Base-by-base conservation (phyloP, 176 grass and related monocot species). In the Typha latifolia region DNA sequence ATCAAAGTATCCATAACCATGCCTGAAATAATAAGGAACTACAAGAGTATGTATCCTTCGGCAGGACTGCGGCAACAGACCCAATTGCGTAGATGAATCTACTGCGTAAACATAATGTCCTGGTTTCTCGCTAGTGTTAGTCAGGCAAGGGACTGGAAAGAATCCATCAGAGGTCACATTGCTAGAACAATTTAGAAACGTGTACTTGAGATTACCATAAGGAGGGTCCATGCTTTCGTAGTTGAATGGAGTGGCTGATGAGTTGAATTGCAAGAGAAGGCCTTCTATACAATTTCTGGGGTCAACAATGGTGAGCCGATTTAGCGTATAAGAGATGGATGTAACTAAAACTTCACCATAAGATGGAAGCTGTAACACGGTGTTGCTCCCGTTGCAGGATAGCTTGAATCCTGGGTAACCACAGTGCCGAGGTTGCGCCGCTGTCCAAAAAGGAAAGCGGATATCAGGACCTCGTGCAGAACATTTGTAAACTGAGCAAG, bases 351-450 rank as follows among this genome's bases (percentile, higher is more conserved):
- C 26, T 12, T 29, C 20, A 32, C 52, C 26, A 18, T 14, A 19
- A 50, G 1, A 57, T 34, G 29, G 68, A 31, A 59, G 68, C 1
- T 23, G 51, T 50, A 70, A 22, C 49, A 59, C 43, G 10, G 48
- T 18, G 1, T 9, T 20, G 15, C 19, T 1, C 14, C 21, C 10
- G 0, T 70, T 2, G 51, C 8, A 22, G 49, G 51, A 59, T 9
- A 70, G 68, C 5, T 70, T 52, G 27, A 70, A 70, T 12, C 68
- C 68, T n/a, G 14, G 68, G 31, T 57, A 59, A 14, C 68, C 50
- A 47, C 68, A 47, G 12, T 29, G 32, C 9, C 8, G 49, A 14
- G 50, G 5, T 52, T 70, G 68, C 19, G 18, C 27, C 15, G 2
- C 52, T 27, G 19, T 50, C 26, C 51, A 14, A 52, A 70, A 70